phyloP scores from a whole-genome alignment of 1,284 basidiomycete species.

The Tremellales sp. region DNA sequence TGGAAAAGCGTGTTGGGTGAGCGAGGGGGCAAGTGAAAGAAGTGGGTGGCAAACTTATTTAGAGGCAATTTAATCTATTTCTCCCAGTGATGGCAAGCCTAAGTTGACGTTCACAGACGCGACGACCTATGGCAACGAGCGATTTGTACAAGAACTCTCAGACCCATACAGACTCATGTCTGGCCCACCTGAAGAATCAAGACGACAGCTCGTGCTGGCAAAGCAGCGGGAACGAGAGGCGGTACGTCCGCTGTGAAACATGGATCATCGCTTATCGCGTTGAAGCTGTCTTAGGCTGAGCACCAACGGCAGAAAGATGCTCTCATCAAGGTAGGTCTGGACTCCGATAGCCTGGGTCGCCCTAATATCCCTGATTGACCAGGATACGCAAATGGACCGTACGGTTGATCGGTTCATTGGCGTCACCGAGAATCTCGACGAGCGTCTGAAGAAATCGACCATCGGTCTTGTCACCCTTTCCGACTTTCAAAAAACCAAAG shows the following conservation, averaged over 20 bases:
- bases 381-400: constrained; percentile 57
- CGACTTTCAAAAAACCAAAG: constrained; percentile 84
- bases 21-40: too few relatives aligned
- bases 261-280: constrained; percentile 6
- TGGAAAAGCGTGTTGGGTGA: too few relatives aligned
- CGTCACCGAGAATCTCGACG: constrained; percentile 92
- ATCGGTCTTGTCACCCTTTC: constrained; percentile 89
- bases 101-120: neutral
- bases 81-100: too few relatives aligned
- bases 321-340: constrained; percentile 24
- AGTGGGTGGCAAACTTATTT: too few relatives aligned
- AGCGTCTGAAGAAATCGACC: constrained; percentile 85
- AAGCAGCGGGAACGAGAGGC: constrained; percentile 37
- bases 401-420: constrained; percentile 85
- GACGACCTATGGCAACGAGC: neutral
- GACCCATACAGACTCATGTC: too few relatives aligned
- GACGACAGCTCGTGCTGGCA: constrained; percentile 19
- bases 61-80: too few relatives aligned
- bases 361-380: constrained; percentile 1
- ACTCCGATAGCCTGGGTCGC: neutral
- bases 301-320: constrained; percentile 35
- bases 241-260: constrained; percentile 15
- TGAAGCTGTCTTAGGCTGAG: constrained; percentile 27
- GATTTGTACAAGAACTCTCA: neutral
- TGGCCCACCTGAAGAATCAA: constrained; percentile 27